Evolutionary conservation across 176 grass and related monocot genomes (phyloP), one percentile per base, ranked within the genome.

Genomic region (Paspalum vaginatum): DNA sequence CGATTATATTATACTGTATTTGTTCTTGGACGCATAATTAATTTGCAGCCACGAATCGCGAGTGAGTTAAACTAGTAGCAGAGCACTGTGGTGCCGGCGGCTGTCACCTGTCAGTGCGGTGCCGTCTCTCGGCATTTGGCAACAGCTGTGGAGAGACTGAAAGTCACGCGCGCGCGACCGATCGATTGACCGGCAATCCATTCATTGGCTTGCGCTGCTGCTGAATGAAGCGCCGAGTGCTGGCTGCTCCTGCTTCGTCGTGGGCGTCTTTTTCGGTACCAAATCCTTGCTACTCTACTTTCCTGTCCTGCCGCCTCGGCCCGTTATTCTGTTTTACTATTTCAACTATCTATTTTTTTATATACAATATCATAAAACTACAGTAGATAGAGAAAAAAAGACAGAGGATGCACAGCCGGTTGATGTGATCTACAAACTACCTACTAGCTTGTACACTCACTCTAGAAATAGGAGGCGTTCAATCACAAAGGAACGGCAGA

Each of bases 91-190:
- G 18, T 17, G 37, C 5, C 11, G 74, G 57, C 73, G 50, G 73
- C 45, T 56, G 26, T 44, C 65, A 62, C 65, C 45, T 56, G 26
- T 44, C 65, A 62, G 64, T 21, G 49, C 14, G 41, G 5, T 67
- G 57, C 11, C 75, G 22, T 79, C 27, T 85, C 58, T 38, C 5
- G 66, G 45, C 56, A 50, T 48, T 38, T 8, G 66, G 45, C 56
- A 50, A 12, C 66, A 73, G 76, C 76, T 21, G 48, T 57, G 72
- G 32, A 3, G 32, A 32, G 32, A 32, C 72, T 44, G 67, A 79
- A 66, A 88, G 86, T 83, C 80, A 74, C 39, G 44, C 61, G 6
- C 39, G 44, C 61, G 6, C 43, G 68, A 84, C 68, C 18, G 37
- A 26, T 70, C 7, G 67, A 72, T 20, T 74, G 75, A 88, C 81